Evolutionary conservation across 805 yeast species (phyloP).

Genomic region (Spathaspora arborariae): DNA sequence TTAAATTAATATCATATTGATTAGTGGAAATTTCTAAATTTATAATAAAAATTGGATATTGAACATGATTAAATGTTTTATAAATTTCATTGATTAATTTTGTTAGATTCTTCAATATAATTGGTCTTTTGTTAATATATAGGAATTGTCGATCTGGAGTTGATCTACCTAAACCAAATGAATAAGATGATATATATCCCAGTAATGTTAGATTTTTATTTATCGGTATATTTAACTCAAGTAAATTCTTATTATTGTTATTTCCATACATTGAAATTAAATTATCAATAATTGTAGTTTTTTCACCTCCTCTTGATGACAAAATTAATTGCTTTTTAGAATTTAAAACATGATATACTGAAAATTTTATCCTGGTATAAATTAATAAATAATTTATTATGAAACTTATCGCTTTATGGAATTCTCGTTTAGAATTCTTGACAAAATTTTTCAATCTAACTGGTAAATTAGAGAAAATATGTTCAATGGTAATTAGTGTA

Average conservation of each 20-base stretch:
- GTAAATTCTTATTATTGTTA: constrained; percentile 55
- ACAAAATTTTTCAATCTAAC: constrained; percentile 75
- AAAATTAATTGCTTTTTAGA: constrained; percentile 50
- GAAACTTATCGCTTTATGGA: constrained; percentile 57
- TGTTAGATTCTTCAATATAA: constrained; percentile 48
- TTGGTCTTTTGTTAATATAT: constrained; percentile 76
- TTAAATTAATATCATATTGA: constrained; percentile 76
- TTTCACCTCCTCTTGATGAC: constrained; percentile 55
- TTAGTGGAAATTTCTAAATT: constrained; percentile 52
- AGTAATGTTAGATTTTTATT: constrained; percentile 32
- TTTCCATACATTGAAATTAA: constrained; percentile 70
- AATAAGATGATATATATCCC: constrained; percentile 73
- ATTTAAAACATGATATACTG: constrained; percentile 47
- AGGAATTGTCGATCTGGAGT: constrained; percentile 72
- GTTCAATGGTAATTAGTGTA: constrained; percentile 55
- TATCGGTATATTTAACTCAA: constrained; percentile 43
- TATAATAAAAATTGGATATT: constrained; percentile 66
- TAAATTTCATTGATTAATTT: constrained; percentile 72
- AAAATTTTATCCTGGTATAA: constrained; percentile 52
- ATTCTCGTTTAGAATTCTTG: constrained; percentile 68
- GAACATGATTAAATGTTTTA: constrained; percentile 65
- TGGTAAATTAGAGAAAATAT: constrained; percentile 68
- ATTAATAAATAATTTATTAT: constrained; percentile 70
- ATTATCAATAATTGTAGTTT: constrained; percentile 40
- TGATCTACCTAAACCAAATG: constrained; percentile 68